Conservation (phyloP, 306 rosid species). For the Cicer chorassanicum region DNA sequence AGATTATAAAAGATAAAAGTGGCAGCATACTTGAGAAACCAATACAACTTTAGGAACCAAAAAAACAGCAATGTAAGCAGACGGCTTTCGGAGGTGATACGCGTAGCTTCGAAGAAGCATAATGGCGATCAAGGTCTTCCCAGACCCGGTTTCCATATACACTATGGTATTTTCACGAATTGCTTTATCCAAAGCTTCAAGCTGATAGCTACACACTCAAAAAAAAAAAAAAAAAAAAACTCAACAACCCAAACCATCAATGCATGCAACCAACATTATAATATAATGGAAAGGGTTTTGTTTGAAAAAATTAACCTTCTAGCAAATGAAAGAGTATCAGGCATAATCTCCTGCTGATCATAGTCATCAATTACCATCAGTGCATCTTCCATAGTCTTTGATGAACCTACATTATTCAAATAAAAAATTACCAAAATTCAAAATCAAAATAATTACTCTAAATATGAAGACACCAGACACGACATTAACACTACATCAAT, state of each 20-base stretch:
- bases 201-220: slow-evolving; percentile 65
- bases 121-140: slow-evolving; percentile 86
- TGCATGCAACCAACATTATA: neutral
- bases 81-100: slow-evolving; percentile 70
- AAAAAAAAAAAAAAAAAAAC: neutral
- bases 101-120: slow-evolving; percentile 88
- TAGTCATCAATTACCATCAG: slow-evolving; percentile 43
- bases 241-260: slow-evolving; percentile 20
- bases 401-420: neutral
- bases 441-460: neutral
- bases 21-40: slow-evolving; percentile 67
- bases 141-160: slow-evolving; percentile 87
- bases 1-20: neutral
- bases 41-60: slow-evolving; percentile 87
- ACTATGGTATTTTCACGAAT: slow-evolving; percentile 68
- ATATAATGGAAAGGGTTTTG: neutral
- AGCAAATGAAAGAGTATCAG: slow-evolving; percentile 71
- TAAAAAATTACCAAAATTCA: neutral
- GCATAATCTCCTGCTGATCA: slow-evolving; percentile 1
- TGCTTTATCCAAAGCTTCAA: slow-evolving; percentile 76
- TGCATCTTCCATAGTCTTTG: slow-evolving; percentile 42
- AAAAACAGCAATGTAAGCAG: slow-evolving; percentile 67
- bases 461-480: neutral
- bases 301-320: slow-evolving; percentile 54
- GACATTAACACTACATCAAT: neutral